These are phyloP conservation scores for Lactifluus piperatus DNA, from an alignment of 768 basidiomycete species.

Conservation along the genomic window DNA sequence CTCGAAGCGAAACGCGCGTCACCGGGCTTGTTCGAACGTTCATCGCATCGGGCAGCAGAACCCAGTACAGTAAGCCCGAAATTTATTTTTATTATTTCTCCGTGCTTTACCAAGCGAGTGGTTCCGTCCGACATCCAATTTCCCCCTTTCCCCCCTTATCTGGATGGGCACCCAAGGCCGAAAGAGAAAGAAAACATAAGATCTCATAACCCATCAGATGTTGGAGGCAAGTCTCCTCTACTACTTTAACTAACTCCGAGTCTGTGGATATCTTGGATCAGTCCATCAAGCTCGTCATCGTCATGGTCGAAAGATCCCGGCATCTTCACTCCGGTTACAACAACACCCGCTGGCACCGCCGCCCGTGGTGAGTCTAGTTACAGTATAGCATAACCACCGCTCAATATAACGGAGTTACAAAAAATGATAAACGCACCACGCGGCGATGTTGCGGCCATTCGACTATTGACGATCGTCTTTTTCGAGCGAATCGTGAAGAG, in stretches of 20 bases:
- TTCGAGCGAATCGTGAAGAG: slow-evolving; percentile 34
- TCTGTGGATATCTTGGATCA: not conserved
- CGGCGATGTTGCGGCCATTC: slow-evolving; percentile 11
- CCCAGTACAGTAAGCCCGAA: not conserved
- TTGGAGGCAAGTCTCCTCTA: not conserved
- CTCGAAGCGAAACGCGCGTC: too few relatives aligned
- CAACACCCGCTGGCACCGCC: not conserved
- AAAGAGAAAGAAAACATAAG: not conserved
- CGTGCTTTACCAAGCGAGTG: not conserved
- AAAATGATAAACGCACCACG: slow-evolving; percentile 11
- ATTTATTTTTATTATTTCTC: not conserved
- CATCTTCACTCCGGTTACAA: not conserved
- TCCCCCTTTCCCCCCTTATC: not conserved
- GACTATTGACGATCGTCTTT: slow-evolving; percentile 10
- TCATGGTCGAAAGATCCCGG: slow-evolving; percentile 5
- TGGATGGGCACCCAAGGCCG: not conserved
- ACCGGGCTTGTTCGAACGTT: too few relatives aligned
- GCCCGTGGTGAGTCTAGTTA: slow-evolving; percentile 1
- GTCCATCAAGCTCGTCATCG: not conserved
- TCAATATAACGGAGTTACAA: not conserved
- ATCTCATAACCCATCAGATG: not conserved
- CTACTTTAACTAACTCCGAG: not conserved
- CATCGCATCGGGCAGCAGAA: too few relatives aligned
- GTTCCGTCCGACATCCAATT: too few relatives aligned
- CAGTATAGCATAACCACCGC: not conserved